Evolutionary conservation across 75 land plant genomes (phyloP).

Genomic region (Picea sitchensis): DNA sequence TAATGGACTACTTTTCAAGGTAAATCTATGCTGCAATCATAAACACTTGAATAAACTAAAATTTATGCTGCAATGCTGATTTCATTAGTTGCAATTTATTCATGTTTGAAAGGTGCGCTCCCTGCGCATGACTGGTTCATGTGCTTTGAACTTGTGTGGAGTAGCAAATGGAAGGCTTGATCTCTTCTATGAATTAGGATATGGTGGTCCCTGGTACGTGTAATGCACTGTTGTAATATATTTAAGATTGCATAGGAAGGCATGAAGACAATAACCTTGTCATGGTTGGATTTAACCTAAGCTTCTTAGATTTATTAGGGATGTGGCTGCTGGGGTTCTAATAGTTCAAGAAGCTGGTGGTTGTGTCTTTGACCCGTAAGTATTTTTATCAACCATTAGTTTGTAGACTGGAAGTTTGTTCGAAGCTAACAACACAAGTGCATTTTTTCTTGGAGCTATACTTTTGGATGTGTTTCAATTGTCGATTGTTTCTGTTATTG

Average conservation of each 20-base stretch:
- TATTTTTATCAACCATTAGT: background rate
- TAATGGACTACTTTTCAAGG: constrained; percentile 77
- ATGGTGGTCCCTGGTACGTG: constrained; percentile 93
- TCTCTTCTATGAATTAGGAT: constrained; percentile 82
- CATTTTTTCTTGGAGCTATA: background rate
- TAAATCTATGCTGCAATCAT: constrained; percentile 8
- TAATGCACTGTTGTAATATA: background rate
- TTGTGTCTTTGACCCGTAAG: constrained; percentile 93
- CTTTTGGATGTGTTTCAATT: background rate
- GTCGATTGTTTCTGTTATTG: background rate
- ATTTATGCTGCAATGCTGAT: background rate
- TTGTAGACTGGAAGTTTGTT: background rate
- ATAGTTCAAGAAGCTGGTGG: constrained; percentile 97
- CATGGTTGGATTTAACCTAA: background rate
- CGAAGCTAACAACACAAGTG: background rate
- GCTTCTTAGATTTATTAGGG: constrained; percentile 43
- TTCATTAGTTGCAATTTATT: constrained; percentile 4
- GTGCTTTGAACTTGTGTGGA: constrained; percentile 95
- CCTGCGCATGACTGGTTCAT: constrained; percentile 87
- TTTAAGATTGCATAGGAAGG: background rate
- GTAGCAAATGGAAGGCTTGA: constrained; percentile 97
- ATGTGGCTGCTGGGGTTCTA: constrained; percentile 89
- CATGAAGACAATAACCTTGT: background rate
- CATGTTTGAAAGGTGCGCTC: constrained; percentile 70
- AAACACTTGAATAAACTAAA: background rate